phyloP scores from a whole-genome alignment of 495 filamentous ascomycete species.

The Penicillium chermesinum region DNA sequence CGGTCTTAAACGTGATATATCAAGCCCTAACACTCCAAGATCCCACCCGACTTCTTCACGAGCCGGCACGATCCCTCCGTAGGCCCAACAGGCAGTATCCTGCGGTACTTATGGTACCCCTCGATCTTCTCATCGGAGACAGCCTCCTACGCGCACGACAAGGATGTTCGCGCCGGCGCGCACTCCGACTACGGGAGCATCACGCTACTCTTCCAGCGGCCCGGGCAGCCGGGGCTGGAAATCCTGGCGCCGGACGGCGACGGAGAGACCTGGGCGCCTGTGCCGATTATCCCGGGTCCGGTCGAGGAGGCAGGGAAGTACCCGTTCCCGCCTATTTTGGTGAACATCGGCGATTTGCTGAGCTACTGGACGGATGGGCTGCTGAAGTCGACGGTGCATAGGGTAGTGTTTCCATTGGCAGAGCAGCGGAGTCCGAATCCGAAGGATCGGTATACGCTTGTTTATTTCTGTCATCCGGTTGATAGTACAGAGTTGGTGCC shows the following conservation, averaged over 20 bases:
- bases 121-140: slow-evolving; percentile 42
- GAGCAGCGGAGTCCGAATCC: slow-evolving; percentile 38
- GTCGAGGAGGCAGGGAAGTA: slow-evolving; percentile 31
- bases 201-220: slow-evolving; percentile 72
- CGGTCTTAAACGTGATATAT: too few species aligned
- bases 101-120: slow-evolving; percentile 81
- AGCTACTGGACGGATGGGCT: slow-evolving; percentile 88
- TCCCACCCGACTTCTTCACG: slow-evolving; percentile 64
- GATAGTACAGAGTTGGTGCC: slow-evolving; percentile 62
- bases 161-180: slow-evolving; percentile 61
- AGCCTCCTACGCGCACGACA: slow-evolving; percentile 41
- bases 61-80: slow-evolving; percentile 56
- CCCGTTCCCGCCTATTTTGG: slow-evolving; percentile 68
- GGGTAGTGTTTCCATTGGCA: slow-evolving; percentile 69
- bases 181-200: slow-evolving; percentile 65
- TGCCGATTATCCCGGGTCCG: slow-evolving; percentile 36
- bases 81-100: slow-evolving; percentile 64
- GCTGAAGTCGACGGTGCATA: slow-evolving; percentile 78
- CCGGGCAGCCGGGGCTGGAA: slow-evolving; percentile 80
- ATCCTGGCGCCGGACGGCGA: slow-evolving; percentile 54
- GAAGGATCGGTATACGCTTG: slow-evolving; percentile 81
- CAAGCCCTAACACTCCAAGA: slow-evolving; percentile 18
- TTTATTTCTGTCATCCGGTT: slow-evolving; percentile 86
- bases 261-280: slow-evolving; percentile 35
- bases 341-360: slow-evolving; percentile 90